These are phyloP conservation scores for Amanita inopinata DNA, from an alignment of 768 basidiomycete species.

Conservation along the genomic window DNA sequence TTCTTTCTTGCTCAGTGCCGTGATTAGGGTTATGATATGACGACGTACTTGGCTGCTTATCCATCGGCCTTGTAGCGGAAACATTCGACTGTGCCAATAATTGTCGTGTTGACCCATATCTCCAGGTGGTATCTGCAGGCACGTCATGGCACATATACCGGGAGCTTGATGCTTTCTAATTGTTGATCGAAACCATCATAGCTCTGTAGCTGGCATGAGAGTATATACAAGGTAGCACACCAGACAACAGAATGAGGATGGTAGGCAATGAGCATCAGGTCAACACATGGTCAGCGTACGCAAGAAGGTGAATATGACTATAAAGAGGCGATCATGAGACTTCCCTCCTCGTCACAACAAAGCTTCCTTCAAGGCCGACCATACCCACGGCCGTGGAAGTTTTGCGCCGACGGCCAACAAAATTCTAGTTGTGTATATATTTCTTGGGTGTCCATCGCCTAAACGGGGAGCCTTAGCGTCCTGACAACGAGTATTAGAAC, in stretches of 20 bases:
- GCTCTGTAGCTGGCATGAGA: background rate
- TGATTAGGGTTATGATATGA: too few relatives aligned
- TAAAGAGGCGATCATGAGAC: conserved; percentile 1
- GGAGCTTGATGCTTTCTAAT: background rate
- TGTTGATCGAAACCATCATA: conserved; percentile 5
- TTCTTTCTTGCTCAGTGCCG: too few relatives aligned
- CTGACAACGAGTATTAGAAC: conserved; percentile 14
- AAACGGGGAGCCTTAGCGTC: conserved; percentile 17
- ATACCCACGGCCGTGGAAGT: conserved; percentile 28
- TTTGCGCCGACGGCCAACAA: conserved; percentile 48
- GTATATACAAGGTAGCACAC: conserved; percentile 5
- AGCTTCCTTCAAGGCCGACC: conserved; percentile 42
- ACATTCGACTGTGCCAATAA: too few relatives aligned
- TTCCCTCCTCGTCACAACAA: conserved; percentile 28
- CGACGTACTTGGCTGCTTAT: too few relatives aligned
- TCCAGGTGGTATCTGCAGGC: too few relatives aligned
- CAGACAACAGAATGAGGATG: background rate
- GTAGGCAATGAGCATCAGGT: background rate
- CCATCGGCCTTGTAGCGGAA: too few relatives aligned
- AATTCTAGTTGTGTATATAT: conserved; percentile 37
- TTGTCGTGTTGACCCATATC: too few relatives aligned
- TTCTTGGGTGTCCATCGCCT: conserved; percentile 43
- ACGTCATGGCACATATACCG: background rate
- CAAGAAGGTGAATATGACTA: conserved; percentile 1
- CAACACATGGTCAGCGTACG: conserved; percentile 1